These are phyloP conservation scores for Diddensiella santjacobensis DNA, from an alignment of 805 yeast species.

Conservation along the genomic window DNA sequence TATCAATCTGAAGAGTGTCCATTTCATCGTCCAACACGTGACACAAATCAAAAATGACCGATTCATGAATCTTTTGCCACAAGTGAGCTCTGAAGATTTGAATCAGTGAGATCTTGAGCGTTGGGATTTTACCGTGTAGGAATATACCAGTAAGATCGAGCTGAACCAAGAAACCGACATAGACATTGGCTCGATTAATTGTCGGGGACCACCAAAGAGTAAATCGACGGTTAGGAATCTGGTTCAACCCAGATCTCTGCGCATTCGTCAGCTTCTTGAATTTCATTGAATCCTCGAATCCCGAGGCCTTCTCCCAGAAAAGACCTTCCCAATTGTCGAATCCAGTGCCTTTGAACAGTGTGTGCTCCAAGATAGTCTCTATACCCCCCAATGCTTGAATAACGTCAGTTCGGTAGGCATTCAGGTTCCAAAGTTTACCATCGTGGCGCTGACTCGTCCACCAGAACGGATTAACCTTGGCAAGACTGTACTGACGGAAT, in stretches of 20 bases:
- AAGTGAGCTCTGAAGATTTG: conserved; percentile 96
- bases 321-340: conserved; percentile 98
- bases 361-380: conserved; percentile 92
- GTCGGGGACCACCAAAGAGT: conserved; percentile 99
- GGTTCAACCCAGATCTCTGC: conserved; percentile 94
- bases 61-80: conserved; percentile 98
- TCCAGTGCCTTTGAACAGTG: conserved; percentile 93
- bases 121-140: conserved; percentile 96
- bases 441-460: conserved; percentile 94
- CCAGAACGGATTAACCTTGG: conserved; percentile 87
- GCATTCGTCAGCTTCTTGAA: conserved; percentile 95
- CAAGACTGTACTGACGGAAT: conserved; percentile 66
- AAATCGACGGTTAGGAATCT: conserved; percentile 94
- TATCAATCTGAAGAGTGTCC: conserved; percentile 76
- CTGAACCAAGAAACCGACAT: conserved; percentile 95
- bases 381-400: conserved; percentile 97
- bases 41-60: conserved; percentile 87
- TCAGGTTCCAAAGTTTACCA: conserved; percentile 92
- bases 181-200: conserved; percentile 94
- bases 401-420: conserved; percentile 90
- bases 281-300: conserved; percentile 94
- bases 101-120: conserved; percentile 88
- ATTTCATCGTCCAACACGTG: conserved; percentile 87
- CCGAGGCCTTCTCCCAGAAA: conserved; percentile 97
- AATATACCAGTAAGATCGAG: conserved; percentile 95